Percentiles rank a stretch among this genome's conserved stretches.
phyloP scores from a whole-genome alignment of 2,329 filamentous ascomycete species.

The Apiospora pterosperma region DNA sequence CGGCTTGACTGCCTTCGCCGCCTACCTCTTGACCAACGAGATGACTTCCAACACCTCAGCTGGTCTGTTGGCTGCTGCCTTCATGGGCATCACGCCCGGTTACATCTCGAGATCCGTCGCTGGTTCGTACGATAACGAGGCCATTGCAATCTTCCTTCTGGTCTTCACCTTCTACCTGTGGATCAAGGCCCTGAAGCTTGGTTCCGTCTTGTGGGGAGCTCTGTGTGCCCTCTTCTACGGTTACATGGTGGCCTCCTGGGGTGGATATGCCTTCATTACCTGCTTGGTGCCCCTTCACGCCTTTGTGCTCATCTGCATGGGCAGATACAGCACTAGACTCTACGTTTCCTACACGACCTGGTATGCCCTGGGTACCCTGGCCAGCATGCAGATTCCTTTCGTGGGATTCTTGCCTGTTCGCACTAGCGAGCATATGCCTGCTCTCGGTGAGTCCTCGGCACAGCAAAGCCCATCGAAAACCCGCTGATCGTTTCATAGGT shows the following conservation, averaged over 20 bases:
- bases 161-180: conserved; percentile 98
- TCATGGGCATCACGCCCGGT: conserved; percentile 96
- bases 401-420: conserved; percentile 95
- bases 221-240: conserved; percentile 95
- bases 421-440: conserved; percentile 98
- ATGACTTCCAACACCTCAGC: conserved; percentile 96
- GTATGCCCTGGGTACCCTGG: conserved; percentile 93
- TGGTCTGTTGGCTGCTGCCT: conserved; percentile 86
- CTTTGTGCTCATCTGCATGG: conserved; percentile 94
- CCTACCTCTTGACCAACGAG: conserved; percentile 94
- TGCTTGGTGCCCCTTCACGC: conserved; percentile 92
- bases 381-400: conserved; percentile 99
- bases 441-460: conserved; percentile 62
- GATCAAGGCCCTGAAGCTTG: conserved; percentile 97
- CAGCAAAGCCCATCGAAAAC: not conserved
- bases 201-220: conserved; percentile 94
- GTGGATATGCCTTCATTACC: conserved; percentile 99
- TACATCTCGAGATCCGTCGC: conserved; percentile 98
- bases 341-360: conserved; percentile 98
- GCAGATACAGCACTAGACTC: conserved; percentile 86
- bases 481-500: conserved; percentile 44
- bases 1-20: conserved; percentile 85
- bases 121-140: conserved; percentile 98
- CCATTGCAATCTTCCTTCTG: conserved; percentile 96
- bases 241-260: conserved; percentile 99